Evolutionary conservation across 257 asterid genomes (phyloP), one percentile per base, ranked within the genome.

Genomic region (Catharanthus roseus): DNA sequence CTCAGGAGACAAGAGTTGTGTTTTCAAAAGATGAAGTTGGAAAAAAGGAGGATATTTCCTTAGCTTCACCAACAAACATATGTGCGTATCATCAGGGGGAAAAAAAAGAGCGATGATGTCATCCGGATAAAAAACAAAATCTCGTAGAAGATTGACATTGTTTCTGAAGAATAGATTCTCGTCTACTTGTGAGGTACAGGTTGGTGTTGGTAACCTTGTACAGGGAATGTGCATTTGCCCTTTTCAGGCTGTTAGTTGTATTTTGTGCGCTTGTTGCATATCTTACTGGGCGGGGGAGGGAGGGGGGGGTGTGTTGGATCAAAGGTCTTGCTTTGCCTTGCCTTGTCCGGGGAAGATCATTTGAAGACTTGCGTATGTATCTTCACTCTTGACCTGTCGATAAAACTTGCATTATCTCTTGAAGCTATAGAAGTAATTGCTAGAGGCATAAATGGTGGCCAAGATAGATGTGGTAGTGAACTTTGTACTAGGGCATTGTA

Each of bases 1-100:
- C 62, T 57, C 78, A n/a, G 63, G 68, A 44, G 38, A 24, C 44
- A 18, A 72, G n/a, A 66, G n/a, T 41, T 66, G 60, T 73, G 72
- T 67, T n/a, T n/a, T 72, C 41, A 58, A 56, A 21, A 26, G 67
- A 34, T 44, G 77, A 55, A 55, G 34, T 56, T n/a, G 26, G 73
- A 74, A 29, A 45, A n/a, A 56, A 50, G 21, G 56, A 56, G 13
- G 42, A 16, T 4, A 23, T 44, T 28, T 28, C 15, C 68, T 9
- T n/a, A 55, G 77, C 31, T 54, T 66, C 77, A 42, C 58, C 77
- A 66, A 42, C 11, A 10, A 69, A 39, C 45, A 13, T 24, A 23
- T 74, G n/a, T 73, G 19, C 31, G 64, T 38, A 47, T 28, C 61
- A 45, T 3, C 18, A 11, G 18, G 31, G n/a, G n/a, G n/a, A n/a